phyloP scores from a whole-genome alignment of 768 basidiomycete genomes.

The Coprinellus micaceus region DNA sequence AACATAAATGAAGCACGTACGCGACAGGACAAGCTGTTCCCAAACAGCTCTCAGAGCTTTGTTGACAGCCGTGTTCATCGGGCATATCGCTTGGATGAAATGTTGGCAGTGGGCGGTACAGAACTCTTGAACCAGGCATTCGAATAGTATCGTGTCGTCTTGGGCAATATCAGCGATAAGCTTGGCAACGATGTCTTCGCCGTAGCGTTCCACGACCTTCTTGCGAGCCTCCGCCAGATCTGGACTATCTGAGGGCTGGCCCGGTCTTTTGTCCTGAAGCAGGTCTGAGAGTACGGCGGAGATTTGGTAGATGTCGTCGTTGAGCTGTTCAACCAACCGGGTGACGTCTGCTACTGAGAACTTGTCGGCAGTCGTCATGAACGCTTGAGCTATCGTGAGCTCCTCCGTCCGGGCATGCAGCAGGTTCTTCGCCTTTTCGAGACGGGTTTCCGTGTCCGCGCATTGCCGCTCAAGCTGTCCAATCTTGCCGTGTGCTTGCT shows the following conservation, averaged over 20 bases:
- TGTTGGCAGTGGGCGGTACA: neutral
- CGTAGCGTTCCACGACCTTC: neutral
- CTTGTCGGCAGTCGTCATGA: conserved; percentile 39
- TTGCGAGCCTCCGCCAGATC: neutral
- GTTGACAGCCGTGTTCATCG: neutral
- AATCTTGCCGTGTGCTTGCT: neutral
- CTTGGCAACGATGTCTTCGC: neutral
- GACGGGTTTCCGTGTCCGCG: conserved; percentile 2
- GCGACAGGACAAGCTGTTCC: neutral
- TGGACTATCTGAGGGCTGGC: no score
- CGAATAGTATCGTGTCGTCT: neutral
- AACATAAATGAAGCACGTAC: neutral
- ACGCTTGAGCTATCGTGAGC: conserved; percentile 38
- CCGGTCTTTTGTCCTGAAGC: neutral
- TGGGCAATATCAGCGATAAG: neutral
- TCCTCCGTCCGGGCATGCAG: conserved; percentile 33
- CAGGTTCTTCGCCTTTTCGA: conserved; percentile 18
- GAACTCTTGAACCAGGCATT: neutral
- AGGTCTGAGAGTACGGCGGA: conserved; percentile 41
- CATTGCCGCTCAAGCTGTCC: neutral
- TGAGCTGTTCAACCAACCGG: conserved; percentile 35
- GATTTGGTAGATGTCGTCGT: conserved; percentile 45
- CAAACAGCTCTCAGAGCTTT: neutral
- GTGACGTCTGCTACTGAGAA: conserved; percentile 43
- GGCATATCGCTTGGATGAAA: neutral